Conservation (phyloP, 495 filamentous ascomycete species). For the Pseudoneurospora amorphoporcata region DNA sequence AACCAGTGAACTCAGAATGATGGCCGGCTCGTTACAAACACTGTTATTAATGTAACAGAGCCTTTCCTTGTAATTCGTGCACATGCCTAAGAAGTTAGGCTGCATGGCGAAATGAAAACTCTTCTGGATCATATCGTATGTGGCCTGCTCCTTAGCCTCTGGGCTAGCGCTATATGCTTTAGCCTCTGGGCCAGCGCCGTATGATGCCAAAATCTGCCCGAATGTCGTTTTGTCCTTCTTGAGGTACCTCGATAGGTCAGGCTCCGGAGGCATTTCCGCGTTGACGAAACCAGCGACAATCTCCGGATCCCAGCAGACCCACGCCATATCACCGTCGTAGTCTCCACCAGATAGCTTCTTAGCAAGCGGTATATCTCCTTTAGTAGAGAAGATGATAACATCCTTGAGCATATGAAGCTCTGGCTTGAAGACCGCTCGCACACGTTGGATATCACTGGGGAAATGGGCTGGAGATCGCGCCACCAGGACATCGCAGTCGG, state of each 20-base stretch:
- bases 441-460: conserved; percentile 74
- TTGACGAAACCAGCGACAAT: conserved; percentile 71
- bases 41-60: conserved; percentile 52
- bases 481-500: conserved; percentile 70
- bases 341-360: conserved; percentile 84
- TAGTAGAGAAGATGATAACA: conserved; percentile 74
- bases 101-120: conserved; percentile 58
- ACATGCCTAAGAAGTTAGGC: conserved; percentile 57
- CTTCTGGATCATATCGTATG: conserved; percentile 39
- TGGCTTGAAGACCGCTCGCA: conserved; percentile 44
- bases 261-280: conserved; percentile 44
- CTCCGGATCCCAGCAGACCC: conserved; percentile 79
- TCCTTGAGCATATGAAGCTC: conserved; percentile 71
- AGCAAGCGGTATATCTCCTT: conserved; percentile 61
- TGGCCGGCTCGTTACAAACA: conserved; percentile 44
- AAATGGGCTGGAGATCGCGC: conserved; percentile 75
- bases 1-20: conserved; percentile 57
- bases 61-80: conserved; percentile 64
- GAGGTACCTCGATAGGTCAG: conserved; percentile 44
- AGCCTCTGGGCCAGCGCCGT: not conserved
- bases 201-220: conserved; percentile 24
- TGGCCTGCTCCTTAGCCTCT: conserved; percentile 4
- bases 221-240: conserved; percentile 46
- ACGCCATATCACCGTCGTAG: conserved; percentile 85
- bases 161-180: not conserved